Evolutionary conservation across 1,139 yeast species (phyloP).

Genomic region (Taphrina confusa): DNA sequence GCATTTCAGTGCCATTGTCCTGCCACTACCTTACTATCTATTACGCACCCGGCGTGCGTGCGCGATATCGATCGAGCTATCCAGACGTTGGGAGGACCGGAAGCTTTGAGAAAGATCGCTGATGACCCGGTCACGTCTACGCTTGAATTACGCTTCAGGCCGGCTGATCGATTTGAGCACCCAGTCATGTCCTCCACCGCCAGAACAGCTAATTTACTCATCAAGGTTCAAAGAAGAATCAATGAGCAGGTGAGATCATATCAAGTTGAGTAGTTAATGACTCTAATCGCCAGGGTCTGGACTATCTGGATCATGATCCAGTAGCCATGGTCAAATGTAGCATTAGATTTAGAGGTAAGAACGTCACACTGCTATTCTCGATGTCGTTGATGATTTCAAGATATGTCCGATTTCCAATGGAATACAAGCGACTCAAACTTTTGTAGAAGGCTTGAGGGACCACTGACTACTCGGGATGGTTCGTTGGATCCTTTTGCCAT

Average conservation of each 20-base stretch:
- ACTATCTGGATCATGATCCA: conserved; percentile 38
- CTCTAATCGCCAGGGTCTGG: background rate
- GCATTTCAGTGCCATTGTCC: conserved; percentile 9
- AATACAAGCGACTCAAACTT: conserved; percentile 61
- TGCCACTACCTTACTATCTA: conserved; percentile 39
- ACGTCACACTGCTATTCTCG: background rate
- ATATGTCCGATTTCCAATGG: conserved; percentile 85
- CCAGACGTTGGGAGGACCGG: conserved; percentile 40
- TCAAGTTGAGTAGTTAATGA: background rate
- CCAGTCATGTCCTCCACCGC: conserved; percentile 60
- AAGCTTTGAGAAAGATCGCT: conserved; percentile 11
- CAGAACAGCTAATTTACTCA: conserved; percentile 45
- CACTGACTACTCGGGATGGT: conserved; percentile 51
- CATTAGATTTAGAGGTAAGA: conserved; percentile 61
- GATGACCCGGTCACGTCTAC: conserved; percentile 43
- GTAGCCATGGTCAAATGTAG: conserved; percentile 69
- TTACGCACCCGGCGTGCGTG: conserved; percentile 80
- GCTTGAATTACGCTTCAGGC: conserved; percentile 65
- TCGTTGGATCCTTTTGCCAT: conserved; percentile 9
- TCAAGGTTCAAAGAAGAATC: conserved; percentile 26
- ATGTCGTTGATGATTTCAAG: conserved; percentile 42
- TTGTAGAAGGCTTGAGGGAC: conserved; percentile 50
- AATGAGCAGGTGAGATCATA: background rate
- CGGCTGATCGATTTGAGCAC: conserved; percentile 73
- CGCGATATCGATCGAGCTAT: conserved; percentile 65